Evolutionary conservation across 1,284 basidiomycete species (phyloP).

Genomic region (Ustilago crameri): DNA sequence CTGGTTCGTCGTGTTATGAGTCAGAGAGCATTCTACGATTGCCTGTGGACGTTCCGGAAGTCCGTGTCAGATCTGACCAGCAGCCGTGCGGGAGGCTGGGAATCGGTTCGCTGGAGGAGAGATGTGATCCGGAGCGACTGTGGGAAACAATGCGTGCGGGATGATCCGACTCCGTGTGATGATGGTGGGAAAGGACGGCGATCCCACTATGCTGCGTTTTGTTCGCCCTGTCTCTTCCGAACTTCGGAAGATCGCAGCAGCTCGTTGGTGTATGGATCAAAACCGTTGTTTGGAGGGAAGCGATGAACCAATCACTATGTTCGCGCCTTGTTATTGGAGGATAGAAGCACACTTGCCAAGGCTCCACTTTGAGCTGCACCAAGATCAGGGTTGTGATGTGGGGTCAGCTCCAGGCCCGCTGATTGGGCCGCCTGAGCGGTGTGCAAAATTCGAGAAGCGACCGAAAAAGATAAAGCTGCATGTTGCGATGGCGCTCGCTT

Average conservation of each 20-base stretch:
- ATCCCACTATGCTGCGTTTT: background rate
- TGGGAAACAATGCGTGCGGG: background rate
- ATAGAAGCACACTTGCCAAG: slow-evolving; percentile 1
- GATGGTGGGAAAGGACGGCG: background rate
- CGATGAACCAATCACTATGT: background rate
- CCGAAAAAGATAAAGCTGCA: slow-evolving; percentile 3
- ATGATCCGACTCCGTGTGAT: background rate
- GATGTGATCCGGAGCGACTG: too few species aligned
- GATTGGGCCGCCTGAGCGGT: slow-evolving; percentile 13
- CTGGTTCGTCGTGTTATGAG: background rate
- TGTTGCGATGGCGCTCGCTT: background rate
- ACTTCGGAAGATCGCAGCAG: too few species aligned
- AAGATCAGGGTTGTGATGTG: background rate
- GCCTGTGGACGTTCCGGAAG: background rate
- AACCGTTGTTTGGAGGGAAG: background rate
- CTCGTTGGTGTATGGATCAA: too few species aligned
- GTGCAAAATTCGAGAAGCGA: slow-evolving; percentile 1
- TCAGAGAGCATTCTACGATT: slow-evolving; percentile 15
- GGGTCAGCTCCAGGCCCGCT: slow-evolving; percentile 8
- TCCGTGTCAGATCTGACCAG: too few species aligned
- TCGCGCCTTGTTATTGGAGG: background rate
- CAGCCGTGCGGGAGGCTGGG: too few species aligned
- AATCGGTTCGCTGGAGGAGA: too few species aligned
- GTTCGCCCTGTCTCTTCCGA: background rate
- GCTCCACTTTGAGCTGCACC: background rate